Evolutionary conservation across 1,139 yeast species (phyloP), one percentile per base, ranked within the genome.

Genomic region (Geotrichum macrosporum): DNA sequence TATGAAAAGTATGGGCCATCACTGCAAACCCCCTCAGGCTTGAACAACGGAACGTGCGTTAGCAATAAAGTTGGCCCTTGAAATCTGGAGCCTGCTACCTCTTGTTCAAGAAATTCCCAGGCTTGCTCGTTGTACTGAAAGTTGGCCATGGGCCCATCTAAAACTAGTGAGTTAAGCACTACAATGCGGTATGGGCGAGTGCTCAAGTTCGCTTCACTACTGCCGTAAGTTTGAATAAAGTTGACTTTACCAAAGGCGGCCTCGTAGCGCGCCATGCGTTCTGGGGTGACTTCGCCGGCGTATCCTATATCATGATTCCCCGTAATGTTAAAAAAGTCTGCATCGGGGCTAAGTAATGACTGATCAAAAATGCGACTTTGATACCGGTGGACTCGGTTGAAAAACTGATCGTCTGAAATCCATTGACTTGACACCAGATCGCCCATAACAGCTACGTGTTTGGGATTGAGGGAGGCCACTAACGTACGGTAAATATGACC

Each of bases 241-340:
- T 89, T 92, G 58, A 87, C 86, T 57, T 80, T 78, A 15, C 98
- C 98, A 66, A 84, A 89, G 27, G 82, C 69, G 24, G 69, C 68
- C 47, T 74, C 75, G 68, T 79, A 94, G 53, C 98, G 72, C 0
- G 86, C 78, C 79, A 88, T 77, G 58, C 94, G 94, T 60, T 86
- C 96, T 72, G 82, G 80, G 0, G 96, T 87, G 40, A 94, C 87
- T 66, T 94, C 98, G 0, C 97, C 97, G 46, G 87, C 80, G 62
- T 92, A 92, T 0, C 98, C 98, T 49, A 92, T 80, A 63, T 92
- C 98, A 63, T 92, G 98, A 62, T 92, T 94, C 1, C 98, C 98
- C 0, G 95, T 82, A 35, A 92, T 71, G 61, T 92, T 89, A 50
- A 87, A 75, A 59, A 88, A 77, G 1, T 87, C 84, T 31, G 66